Evolutionary conservation across 495 filamentous ascomycete genomes (phyloP).

Genomic region (Thozetella sp.): DNA sequence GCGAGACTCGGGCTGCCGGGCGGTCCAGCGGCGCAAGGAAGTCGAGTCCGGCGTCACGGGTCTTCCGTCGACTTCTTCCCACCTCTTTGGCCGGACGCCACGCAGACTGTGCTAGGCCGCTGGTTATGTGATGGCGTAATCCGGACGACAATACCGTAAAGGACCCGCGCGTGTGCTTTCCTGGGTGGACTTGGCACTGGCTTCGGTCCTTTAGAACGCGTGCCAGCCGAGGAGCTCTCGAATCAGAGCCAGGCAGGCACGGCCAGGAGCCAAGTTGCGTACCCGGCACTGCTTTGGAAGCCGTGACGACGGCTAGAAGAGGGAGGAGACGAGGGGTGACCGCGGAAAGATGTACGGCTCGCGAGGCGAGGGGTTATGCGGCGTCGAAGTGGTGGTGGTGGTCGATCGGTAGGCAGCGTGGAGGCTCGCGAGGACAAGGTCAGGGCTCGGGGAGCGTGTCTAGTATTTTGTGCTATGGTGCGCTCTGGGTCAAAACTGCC

Average conservation of each 20-base stretch:
- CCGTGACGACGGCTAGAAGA: not conserved
- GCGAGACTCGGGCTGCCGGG: not conserved
- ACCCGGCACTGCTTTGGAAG: not conserved
- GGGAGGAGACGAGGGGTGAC: not conserved
- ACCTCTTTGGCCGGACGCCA: not conserved
- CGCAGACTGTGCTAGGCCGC: not conserved
- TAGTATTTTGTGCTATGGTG: not conserved
- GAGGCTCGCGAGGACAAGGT: not conserved
- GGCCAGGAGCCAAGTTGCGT: not conserved
- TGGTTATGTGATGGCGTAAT: not conserved
- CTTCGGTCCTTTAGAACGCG: not conserved
- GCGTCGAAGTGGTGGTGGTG: too few species aligned
- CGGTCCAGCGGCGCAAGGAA: not conserved
- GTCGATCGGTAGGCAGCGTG: too few species aligned
- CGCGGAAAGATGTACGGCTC: too few species aligned
- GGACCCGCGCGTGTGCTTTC: too few species aligned
- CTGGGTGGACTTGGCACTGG: not conserved
- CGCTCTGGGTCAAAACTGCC: not conserved
- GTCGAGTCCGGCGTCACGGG: not conserved
- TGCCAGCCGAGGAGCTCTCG: conserved; percentile 15
- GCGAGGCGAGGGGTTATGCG: too few species aligned
- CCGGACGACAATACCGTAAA: not conserved
- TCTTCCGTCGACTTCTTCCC: not conserved
- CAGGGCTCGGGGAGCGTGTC: not conserved
- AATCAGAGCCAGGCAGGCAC: conserved; percentile 13